A percentile compares a stretch with the other conserved stretches of the same genome.
Conservation (phyloP, 2,329 filamentous ascomycete genomes). For the Camptophora hylomeconis region DNA sequence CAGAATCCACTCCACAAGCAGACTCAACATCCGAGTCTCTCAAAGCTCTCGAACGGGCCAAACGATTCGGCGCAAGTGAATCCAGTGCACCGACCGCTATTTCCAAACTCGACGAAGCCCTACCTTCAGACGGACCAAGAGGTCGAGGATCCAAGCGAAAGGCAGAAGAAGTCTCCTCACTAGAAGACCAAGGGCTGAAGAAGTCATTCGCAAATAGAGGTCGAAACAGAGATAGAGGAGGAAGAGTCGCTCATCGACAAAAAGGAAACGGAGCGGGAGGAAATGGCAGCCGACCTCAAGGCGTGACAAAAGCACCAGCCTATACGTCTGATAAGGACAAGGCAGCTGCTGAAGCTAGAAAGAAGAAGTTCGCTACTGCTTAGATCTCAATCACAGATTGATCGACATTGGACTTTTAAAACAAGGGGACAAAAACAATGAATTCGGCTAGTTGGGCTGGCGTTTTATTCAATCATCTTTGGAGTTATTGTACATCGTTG, state of each 20-base stretch:
- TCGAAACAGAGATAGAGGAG: conserved; percentile 14
- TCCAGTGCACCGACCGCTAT: too few species aligned
- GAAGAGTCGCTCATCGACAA: conserved; percentile 10
- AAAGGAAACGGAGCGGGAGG: conserved; percentile 11
- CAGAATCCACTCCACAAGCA: conserved; percentile 16
- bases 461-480: too few species aligned
- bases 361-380: conserved; percentile 31
- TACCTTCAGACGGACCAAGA: conserved; percentile 28
- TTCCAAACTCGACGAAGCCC: conserved; percentile 31
- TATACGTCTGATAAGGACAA: conserved; percentile 29
- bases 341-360: conserved; percentile 32
- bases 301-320: conserved; percentile 11
- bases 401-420: too few species aligned
- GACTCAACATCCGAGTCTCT: conserved; percentile 29
- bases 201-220: conserved; percentile 23
- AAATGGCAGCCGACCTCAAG: conserved; percentile 18
- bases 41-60: conserved; percentile 32
- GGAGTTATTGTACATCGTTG: too few species aligned
- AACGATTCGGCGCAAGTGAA: conserved; percentile 27
- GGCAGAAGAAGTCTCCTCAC: conserved; percentile 22
- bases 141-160: conserved; percentile 24
- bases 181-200: conserved; percentile 27
- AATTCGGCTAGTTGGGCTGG: too few species aligned
- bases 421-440: too few species aligned
- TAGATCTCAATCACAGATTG: too few species aligned